Conservation (phyloP, 257 asterid species). For the Linaria vulgaris region DNA sequence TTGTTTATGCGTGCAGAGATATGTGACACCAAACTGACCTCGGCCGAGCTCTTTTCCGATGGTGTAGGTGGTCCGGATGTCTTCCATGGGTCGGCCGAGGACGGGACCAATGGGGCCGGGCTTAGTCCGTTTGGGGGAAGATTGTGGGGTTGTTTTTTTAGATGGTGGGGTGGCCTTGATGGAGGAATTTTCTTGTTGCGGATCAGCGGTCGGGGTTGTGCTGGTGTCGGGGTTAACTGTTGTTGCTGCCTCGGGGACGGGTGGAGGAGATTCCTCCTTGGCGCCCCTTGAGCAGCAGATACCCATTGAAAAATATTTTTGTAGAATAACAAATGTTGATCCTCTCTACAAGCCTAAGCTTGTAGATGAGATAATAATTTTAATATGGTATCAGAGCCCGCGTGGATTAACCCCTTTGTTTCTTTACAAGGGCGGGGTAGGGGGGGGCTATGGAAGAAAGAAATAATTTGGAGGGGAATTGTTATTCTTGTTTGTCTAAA, state of each 20-base stretch:
- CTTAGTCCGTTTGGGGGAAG: slow-evolving; percentile 35
- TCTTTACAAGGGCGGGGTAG: slow-evolving; percentile 5
- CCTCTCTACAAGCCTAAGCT: no score
- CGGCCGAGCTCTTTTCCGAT: slow-evolving; percentile 90
- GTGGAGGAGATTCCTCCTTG: slow-evolving; percentile 31
- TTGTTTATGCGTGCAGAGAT: slow-evolving; percentile 73
- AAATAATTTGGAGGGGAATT: neutral
- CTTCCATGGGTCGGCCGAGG: slow-evolving; percentile 86
- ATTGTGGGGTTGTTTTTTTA: slow-evolving; percentile 26
- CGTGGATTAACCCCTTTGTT: no score
- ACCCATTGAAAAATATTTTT: slow-evolving; percentile 40
- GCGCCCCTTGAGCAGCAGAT: slow-evolving; percentile 58
- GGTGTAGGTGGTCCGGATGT: slow-evolving; percentile 48
- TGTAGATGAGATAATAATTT: no score
- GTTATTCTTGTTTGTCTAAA: slow-evolving; percentile 19
- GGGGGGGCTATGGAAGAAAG: slow-evolving; percentile 24
- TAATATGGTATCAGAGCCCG: no score
- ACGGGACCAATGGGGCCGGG: slow-evolving; percentile 57
- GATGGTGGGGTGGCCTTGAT: slow-evolving; percentile 28
- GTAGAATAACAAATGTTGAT: neutral
- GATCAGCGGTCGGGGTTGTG: neutral
- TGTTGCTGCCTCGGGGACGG: neutral
- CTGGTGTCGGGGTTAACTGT: slow-evolving; percentile 12
- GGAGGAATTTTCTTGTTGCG: neutral
- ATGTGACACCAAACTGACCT: slow-evolving; percentile 87